Conservation (phyloP, 441 rosid species). For the Euphorbia corollata region DNA sequence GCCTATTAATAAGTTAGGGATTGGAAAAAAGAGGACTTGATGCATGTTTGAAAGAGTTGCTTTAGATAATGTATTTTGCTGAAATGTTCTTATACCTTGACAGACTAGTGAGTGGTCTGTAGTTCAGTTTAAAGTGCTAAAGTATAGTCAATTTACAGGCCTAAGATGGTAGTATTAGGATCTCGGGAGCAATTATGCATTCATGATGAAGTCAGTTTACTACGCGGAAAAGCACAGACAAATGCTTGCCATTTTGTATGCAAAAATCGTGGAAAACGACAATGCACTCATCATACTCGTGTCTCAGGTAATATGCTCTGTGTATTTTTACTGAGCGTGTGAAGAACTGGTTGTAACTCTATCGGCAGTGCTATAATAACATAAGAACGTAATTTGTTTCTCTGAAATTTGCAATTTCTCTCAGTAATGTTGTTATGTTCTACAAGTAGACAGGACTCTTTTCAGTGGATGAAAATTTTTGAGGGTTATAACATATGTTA, state of each 20-base stretch:
- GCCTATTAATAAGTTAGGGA: neutral
- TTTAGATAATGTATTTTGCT: neutral
- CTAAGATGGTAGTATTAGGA: conserved; percentile 86
- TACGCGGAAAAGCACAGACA: conserved; percentile 81
- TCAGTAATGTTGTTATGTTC: neutral
- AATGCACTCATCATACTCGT: conserved; percentile 51
- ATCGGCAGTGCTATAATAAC: neutral
- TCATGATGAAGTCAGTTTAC: conserved; percentile 73
- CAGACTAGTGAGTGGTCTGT: neutral
- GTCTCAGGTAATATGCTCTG: conserved; percentile 41
- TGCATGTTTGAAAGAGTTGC: neutral
- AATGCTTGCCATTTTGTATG: conserved; percentile 70
- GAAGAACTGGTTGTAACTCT: neutral
- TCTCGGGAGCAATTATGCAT: conserved; percentile 95
- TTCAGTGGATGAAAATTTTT: neutral
- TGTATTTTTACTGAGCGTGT: neutral
- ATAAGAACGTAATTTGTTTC: neutral
- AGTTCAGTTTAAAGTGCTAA: conserved; percentile 6
- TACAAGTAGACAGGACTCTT: conserved; percentile 1
- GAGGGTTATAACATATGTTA: neutral
- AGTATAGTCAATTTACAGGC: conserved; percentile 47
- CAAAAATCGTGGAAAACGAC: conserved; percentile 49
- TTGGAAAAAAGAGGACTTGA: neutral
- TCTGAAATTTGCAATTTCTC: neutral
- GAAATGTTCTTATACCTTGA: neutral